Percentiles rank a stretch among this genome's conserved stretches.
These are phyloP conservation scores for Brachypodium distachyon DNA, from an alignment of 202 grass and related monocot species.

Conservation along the genomic window DNA sequence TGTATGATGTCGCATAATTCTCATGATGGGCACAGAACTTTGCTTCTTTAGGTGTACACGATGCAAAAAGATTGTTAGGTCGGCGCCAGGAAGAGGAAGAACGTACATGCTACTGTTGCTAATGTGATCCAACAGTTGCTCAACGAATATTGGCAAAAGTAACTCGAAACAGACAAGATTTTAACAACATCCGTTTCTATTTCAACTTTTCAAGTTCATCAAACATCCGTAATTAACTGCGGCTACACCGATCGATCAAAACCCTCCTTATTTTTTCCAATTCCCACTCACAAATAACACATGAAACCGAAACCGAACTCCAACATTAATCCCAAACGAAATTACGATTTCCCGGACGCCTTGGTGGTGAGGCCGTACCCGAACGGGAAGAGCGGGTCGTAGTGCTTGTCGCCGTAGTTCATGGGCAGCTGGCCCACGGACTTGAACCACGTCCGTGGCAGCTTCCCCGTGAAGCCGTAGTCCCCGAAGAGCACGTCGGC, in stretches of 20 bases:
- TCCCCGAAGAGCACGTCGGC: constrained; percentile 76
- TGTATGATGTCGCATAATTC: too few species aligned
- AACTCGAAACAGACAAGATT: not conserved
- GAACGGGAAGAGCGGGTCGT: constrained; percentile 69
- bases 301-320: not conserved
- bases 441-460: constrained; percentile 79
- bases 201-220: not conserved
- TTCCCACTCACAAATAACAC: not conserved
- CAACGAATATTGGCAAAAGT: not conserved
- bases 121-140: not conserved
- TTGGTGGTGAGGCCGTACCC: constrained; percentile 62
- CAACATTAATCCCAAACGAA: too few species aligned
- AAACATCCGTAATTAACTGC: not conserved
- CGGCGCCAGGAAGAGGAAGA: too few species aligned
- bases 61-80: too few species aligned
- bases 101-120: too few species aligned
- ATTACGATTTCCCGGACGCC: not conserved
- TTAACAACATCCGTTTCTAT: not conserved
- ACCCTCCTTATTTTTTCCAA: not conserved
- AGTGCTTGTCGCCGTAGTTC: constrained; percentile 66
- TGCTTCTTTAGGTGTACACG: too few species aligned
- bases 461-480: constrained; percentile 67
- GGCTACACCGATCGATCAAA: not conserved
- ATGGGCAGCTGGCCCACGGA: constrained; percentile 66
- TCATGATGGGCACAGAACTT: too few species aligned